Evolutionary conservation across 371 early-diverging fungal genomes (phyloP).

Genomic region (Actinomucor elegans): DNA sequence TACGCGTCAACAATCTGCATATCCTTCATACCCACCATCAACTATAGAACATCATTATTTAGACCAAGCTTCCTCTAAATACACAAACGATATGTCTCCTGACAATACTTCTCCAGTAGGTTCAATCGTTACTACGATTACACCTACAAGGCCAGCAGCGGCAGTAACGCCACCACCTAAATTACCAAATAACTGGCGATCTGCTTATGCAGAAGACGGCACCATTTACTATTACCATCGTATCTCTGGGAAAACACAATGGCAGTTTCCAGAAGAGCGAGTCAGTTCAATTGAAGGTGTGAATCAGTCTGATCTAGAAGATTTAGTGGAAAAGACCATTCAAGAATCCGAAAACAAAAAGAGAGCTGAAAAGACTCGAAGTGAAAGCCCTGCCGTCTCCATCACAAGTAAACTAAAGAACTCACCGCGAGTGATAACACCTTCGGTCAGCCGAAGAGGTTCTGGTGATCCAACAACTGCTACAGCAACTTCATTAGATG

Average conservation of each 20-base stretch:
- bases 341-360: constrained; percentile 26
- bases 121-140: neutral
- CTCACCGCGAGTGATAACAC: constrained; percentile 8
- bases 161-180: neutral
- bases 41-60: neutral
- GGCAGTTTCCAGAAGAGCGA: constrained; percentile 34
- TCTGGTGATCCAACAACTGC: too few species aligned
- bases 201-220: constrained; percentile 32
- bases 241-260: constrained; percentile 37
- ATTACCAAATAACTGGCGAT: constrained; percentile 33
- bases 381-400: constrained; percentile 20
- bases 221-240: constrained; percentile 37
- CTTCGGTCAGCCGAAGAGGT: constrained; percentile 3
- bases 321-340: constrained; percentile 28
- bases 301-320: constrained; percentile 32
- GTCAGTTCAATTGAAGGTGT: constrained; percentile 39
- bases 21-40: neutral
- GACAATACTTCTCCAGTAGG: neutral
- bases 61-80: too few species aligned
- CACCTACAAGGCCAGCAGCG: neutral
- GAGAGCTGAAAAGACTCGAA: constrained; percentile 11
- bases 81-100: too few species aligned
- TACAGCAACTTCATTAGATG: too few species aligned
- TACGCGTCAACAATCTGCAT: neutral
- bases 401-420: neutral